Evolutionary conservation across 2,329 filamentous ascomycete genomes (phyloP).

Genomic region (Stagonosporopsis tanaceti): DNA sequence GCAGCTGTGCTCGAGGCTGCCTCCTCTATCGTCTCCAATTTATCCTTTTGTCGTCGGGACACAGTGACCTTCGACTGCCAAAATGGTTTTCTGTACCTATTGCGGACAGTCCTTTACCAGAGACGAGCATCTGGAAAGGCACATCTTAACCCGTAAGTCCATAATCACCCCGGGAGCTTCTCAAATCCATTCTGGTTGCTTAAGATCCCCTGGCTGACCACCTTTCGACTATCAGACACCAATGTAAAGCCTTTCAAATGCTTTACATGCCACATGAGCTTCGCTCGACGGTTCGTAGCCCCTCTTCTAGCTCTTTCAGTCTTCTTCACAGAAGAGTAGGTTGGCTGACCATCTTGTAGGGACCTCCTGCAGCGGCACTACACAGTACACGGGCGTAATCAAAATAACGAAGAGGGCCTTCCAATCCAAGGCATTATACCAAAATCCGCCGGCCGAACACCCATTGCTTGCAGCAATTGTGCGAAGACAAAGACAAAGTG

Average conservation of each 20-base stretch:
- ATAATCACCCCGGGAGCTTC: background rate
- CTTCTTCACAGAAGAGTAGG: background rate
- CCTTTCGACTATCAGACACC: slow-evolving; percentile 51
- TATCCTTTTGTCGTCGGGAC: slow-evolving; percentile 7
- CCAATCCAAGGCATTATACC: slow-evolving; percentile 60
- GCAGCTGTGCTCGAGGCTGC: slow-evolving; percentile 5
- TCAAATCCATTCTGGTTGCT: background rate
- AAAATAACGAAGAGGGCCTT: slow-evolving; percentile 59
- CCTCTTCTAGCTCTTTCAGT: slow-evolving; percentile 8
- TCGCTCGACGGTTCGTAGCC: slow-evolving; percentile 57
- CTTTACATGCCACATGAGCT: slow-evolving; percentile 63
- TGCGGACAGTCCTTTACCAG: slow-evolving; percentile 62
- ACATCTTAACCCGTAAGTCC: slow-evolving; percentile 60
- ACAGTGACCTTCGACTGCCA: slow-evolving; percentile 22
- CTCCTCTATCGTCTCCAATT: slow-evolving; percentile 14
- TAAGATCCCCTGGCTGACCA: slow-evolving; percentile 5
- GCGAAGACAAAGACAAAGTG: slow-evolving; percentile 64
- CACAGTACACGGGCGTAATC: slow-evolving; percentile 60
- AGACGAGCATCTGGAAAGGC: slow-evolving; percentile 61
- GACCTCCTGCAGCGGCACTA: slow-evolving; percentile 62
- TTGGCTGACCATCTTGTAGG: slow-evolving; percentile 42
- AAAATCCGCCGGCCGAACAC: slow-evolving; percentile 60
- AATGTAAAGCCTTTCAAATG: slow-evolving; percentile 65
- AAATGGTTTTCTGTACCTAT: slow-evolving; percentile 63
- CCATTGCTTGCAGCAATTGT: slow-evolving; percentile 62